phyloP scores from a whole-genome alignment of 1,284 basidiomycete species.

The Fistulina hepatica region DNA sequence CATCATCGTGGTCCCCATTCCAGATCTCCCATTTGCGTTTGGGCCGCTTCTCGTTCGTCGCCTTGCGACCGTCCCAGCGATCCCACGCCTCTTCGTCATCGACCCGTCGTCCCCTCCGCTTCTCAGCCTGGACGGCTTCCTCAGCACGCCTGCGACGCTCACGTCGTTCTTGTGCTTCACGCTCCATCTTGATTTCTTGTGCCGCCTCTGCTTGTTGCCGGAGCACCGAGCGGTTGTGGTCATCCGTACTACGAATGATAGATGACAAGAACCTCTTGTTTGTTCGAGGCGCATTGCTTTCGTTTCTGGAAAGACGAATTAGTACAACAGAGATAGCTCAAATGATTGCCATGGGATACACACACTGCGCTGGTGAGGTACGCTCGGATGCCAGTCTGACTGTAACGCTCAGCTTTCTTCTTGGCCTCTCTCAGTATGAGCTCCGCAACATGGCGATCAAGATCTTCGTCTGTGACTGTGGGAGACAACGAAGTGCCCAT shows the following conservation, averaged over 20 bases:
- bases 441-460: constrained; percentile 82
- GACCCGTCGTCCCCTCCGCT: constrained; percentile 10
- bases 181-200: constrained; percentile 54
- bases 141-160: constrained; percentile 54
- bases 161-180: constrained; percentile 49
- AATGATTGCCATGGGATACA: constrained; percentile 3
- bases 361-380: constrained; percentile 43
- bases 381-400: constrained; percentile 54
- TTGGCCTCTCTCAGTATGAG: constrained; percentile 85
- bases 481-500: constrained; percentile 60
- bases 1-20: constrained; percentile 25
- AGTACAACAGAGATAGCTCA: constrained; percentile 8
- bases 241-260: constrained; percentile 84
- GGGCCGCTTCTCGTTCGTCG: constrained; percentile 27
- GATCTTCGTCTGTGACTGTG: constrained; percentile 67
- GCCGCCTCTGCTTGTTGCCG: constrained; percentile 68
- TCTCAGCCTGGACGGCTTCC: constrained; percentile 49
- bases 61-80: constrained; percentile 36
- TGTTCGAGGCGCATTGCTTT: constrained; percentile 64
- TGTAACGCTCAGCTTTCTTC: constrained; percentile 70
- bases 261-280: constrained; percentile 87
- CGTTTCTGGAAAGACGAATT: constrained; percentile 23
- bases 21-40: constrained; percentile 35
- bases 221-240: constrained; percentile 80
- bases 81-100: constrained; percentile 31